Percentiles rank a stretch among this genome's conserved stretches.
phyloP scores from a whole-genome alignment of 495 filamentous ascomycete genomes.

The Xylaria sp. region DNA sequence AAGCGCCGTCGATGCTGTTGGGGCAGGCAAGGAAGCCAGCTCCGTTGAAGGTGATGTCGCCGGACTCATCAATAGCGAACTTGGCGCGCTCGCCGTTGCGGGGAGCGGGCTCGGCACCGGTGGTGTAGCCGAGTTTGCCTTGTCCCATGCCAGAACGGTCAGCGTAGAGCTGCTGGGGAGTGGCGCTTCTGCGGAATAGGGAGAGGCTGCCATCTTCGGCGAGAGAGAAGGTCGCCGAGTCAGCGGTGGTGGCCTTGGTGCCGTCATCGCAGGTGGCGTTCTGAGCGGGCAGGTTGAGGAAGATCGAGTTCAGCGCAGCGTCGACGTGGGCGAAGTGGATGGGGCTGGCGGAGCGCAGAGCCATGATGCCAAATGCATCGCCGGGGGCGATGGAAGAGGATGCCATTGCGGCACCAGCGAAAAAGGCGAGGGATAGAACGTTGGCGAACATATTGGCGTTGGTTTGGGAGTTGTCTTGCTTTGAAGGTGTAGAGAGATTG shows the following conservation, averaged over 20 bases:
- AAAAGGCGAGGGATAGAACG: constrained; percentile 2
- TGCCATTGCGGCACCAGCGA: constrained; percentile 21
- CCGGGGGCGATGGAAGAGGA: constrained; percentile 27
- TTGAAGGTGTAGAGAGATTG: neutral
- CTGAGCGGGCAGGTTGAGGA: constrained; percentile 49
- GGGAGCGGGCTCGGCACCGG: constrained; percentile 45
- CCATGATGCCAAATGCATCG: constrained; percentile 52
- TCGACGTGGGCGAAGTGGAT: constrained; percentile 53
- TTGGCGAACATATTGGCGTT: constrained; percentile 17
- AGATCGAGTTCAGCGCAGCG: constrained; percentile 53
- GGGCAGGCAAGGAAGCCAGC: constrained; percentile 57
- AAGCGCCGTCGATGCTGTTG: constrained; percentile 52
- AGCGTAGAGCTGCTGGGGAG: constrained; percentile 56
- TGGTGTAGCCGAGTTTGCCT: constrained; percentile 59
- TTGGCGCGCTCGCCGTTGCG: constrained; percentile 51
- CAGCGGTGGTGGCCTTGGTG: constrained; percentile 34
- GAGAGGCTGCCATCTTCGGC: constrained; percentile 50
- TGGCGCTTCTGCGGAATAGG: constrained; percentile 50
- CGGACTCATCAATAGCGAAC: constrained; percentile 50
- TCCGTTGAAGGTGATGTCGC: constrained; percentile 53
- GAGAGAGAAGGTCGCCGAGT: constrained; percentile 56
- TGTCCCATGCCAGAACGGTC: constrained; percentile 65
- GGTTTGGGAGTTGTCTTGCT: neutral
- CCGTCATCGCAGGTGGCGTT: constrained; percentile 54
- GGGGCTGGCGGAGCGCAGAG: constrained; percentile 54